Evolutionary conservation across 2,329 filamentous ascomycete species (phyloP).

Genomic region (Orbilia javanica): DNA sequence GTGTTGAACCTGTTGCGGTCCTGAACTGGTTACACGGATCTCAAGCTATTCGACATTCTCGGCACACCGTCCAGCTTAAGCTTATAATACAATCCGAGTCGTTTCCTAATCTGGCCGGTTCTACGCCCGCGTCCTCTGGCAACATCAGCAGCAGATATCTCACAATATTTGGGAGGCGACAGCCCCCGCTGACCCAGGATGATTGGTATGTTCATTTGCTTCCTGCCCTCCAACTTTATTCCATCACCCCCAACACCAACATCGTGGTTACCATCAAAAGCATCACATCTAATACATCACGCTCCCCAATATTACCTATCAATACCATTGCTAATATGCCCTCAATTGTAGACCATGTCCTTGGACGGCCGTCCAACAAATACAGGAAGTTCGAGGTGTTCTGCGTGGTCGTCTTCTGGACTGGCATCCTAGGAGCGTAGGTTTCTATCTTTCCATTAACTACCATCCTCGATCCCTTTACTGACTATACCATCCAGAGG

Average conservation of each 20-base stretch:
- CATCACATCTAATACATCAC: background rate
- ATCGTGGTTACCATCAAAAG: background rate
- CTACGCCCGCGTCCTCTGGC: background rate
- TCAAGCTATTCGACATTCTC: constrained; percentile 23
- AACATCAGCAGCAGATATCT: background rate
- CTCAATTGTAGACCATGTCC: constrained; percentile 78
- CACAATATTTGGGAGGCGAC: background rate
- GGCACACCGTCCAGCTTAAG: background rate
- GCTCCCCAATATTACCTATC: background rate
- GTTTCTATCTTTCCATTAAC: constrained; percentile 59
- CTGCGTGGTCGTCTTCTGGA: constrained; percentile 91
- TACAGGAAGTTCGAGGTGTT: constrained; percentile 94
- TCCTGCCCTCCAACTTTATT: background rate
- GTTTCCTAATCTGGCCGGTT: constrained; percentile 1
- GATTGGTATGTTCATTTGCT: constrained; percentile 33
- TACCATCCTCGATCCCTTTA: constrained; percentile 4
- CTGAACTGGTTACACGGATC: constrained; percentile 29
- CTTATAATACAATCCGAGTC: background rate
- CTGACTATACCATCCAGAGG: constrained; percentile 71
- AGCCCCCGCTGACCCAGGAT: constrained; percentile 3
- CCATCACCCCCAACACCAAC: background rate
- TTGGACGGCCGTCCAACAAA: constrained; percentile 89
- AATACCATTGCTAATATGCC: constrained; percentile 33
- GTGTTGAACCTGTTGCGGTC: constrained; percentile 25
- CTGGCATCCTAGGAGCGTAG: constrained; percentile 81